Percentiles rank a stretch among this genome's conserved stretches.
Evolutionary conservation across 2,329 filamentous ascomycete species (phyloP).

Genomic region (Fusarium mexicanum): DNA sequence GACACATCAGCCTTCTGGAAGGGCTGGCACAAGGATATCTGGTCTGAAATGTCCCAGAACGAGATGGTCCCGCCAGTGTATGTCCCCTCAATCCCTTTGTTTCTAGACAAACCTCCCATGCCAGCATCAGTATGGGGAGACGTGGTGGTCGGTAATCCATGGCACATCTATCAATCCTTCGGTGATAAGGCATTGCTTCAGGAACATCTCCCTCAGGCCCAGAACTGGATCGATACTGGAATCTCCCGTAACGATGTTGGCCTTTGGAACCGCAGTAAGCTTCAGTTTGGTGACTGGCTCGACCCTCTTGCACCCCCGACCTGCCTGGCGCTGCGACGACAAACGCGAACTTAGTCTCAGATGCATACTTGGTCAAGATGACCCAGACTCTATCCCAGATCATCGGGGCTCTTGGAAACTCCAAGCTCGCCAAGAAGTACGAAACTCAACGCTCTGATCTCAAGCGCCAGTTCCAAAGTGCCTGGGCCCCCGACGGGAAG

Average conservation of each 20-base stretch:
- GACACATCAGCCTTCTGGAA: slow-evolving; percentile 58
- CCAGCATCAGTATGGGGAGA: slow-evolving; percentile 28
- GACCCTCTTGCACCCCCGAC: slow-evolving; percentile 55
- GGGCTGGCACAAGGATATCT: slow-evolving; percentile 30
- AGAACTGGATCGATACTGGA: slow-evolving; percentile 35
- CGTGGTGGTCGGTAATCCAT: slow-evolving; percentile 16
- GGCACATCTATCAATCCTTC: slow-evolving; percentile 14
- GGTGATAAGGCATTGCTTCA: slow-evolving; percentile 2
- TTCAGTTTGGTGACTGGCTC: slow-evolving; percentile 58
- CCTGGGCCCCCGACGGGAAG: slow-evolving; percentile 46
- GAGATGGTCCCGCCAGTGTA: slow-evolving; percentile 7
- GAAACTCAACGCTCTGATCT: slow-evolving; percentile 29
- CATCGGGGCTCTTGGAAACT: slow-evolving; percentile 44
- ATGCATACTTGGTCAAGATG: slow-evolving; percentile 57
- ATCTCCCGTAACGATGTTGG: slow-evolving; percentile 42
- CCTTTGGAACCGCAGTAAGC: slow-evolving; percentile 14
- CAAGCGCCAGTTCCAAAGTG: slow-evolving; percentile 42
- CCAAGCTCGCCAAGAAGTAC: slow-evolving; percentile 39
- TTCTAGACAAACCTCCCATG: not conserved
- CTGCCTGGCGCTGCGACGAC: slow-evolving; percentile 52
- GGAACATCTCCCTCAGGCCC: not conserved
- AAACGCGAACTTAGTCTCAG: slow-evolving; percentile 51
- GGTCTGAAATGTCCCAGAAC: slow-evolving; percentile 25
- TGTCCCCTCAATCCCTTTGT: not conserved
- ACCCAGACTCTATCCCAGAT: slow-evolving; percentile 50